A percentile compares a stretch with the other conserved stretches of the same genome.
These are phyloP conservation scores for Theileria orientalis DNA, from an alignment of 169 alveolate species.

Conservation along the genomic window DNA sequence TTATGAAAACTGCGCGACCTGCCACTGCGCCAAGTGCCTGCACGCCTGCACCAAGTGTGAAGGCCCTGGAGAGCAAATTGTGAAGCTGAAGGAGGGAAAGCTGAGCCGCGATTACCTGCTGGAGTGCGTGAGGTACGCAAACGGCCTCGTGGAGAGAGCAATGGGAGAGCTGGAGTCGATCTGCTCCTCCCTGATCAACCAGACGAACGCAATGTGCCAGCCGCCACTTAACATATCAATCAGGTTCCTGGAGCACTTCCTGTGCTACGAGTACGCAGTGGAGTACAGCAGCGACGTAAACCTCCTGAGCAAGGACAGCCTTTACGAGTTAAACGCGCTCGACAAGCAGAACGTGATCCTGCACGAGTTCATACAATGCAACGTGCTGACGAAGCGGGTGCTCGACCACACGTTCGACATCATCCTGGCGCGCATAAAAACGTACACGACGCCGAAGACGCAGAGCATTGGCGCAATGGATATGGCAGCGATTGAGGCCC, in stretches of 20 bases:
- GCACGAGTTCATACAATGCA: constrained; percentile 60
- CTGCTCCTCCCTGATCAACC: constrained; percentile 43
- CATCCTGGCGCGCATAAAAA: constrained; percentile 24
- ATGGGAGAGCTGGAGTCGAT: constrained; percentile 36
- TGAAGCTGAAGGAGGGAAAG: background rate
- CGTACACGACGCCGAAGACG: background rate
- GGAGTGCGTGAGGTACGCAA: constrained; percentile 51
- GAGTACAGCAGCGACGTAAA: constrained; percentile 43
- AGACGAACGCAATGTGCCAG: constrained; percentile 28
- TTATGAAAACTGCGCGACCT: background rate
- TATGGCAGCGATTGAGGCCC: background rate
- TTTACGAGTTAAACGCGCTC: constrained; percentile 34
- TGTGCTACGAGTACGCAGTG: constrained; percentile 47
- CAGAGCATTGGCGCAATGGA: background rate
- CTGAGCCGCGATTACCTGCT: background rate
- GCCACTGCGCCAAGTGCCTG: background rate
- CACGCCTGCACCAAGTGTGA: too few relatives aligned
- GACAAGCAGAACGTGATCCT: constrained; percentile 45
- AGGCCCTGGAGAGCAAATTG: too few relatives aligned
- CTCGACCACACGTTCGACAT: constrained; percentile 37
- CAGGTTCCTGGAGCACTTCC: constrained; percentile 45
- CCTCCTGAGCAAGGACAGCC: constrained; percentile 23
- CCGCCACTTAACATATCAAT: constrained; percentile 51
- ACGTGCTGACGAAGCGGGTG: constrained; percentile 21
- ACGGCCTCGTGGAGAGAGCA: constrained; percentile 11